phyloP scores from a whole-genome alignment of 2,329 filamentous ascomycete genomes.

The Phaeophleospora eucalypticola region DNA sequence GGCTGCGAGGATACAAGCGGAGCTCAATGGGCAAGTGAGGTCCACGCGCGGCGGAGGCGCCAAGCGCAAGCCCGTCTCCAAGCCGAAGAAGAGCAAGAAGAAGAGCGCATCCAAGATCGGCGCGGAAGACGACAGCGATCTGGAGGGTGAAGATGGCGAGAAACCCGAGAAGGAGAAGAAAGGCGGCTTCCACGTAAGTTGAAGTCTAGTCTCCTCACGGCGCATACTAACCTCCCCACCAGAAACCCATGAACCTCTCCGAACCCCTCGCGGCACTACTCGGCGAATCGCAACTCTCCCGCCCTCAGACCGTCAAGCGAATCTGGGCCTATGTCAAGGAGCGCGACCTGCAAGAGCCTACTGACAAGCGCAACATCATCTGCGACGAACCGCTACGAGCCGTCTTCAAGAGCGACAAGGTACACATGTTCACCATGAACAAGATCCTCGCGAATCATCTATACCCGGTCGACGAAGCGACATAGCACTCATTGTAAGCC shows the following conservation, averaged over 20 bases:
- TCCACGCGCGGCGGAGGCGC: slow-evolving; percentile 67
- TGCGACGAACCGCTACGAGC: slow-evolving; percentile 90
- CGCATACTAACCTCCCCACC: not conserved
- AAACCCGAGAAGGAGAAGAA: slow-evolving; percentile 65
- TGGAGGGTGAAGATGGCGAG: slow-evolving; percentile 48
- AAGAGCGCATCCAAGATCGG: slow-evolving; percentile 68
- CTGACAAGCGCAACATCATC: slow-evolving; percentile 83
- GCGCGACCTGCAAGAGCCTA: slow-evolving; percentile 82
- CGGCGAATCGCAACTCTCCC: slow-evolving; percentile 74
- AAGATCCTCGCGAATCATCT: slow-evolving; percentile 88
- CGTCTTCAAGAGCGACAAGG: slow-evolving; percentile 83
- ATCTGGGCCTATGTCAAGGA: slow-evolving; percentile 94
- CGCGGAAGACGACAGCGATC: slow-evolving; percentile 74
- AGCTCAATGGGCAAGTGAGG: slow-evolving; percentile 71
- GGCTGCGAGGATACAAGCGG: slow-evolving; percentile 83
- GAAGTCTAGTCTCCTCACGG: not conserved
- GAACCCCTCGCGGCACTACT: slow-evolving; percentile 64
- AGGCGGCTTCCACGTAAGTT: slow-evolving; percentile 80
- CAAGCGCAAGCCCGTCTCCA: slow-evolving; percentile 51
- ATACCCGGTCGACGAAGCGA: slow-evolving; percentile 72
- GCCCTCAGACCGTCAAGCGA: slow-evolving; percentile 92
- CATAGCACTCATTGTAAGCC: no score
- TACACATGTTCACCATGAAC: slow-evolving; percentile 99
- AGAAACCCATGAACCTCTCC: slow-evolving; percentile 73
- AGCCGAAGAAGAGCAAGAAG: slow-evolving; percentile 62